Percentiles rank a stretch among this genome's conserved stretches.
phyloP scores from a whole-genome alignment of 345 rosid genomes.

The Ceriops zippeliana region DNA sequence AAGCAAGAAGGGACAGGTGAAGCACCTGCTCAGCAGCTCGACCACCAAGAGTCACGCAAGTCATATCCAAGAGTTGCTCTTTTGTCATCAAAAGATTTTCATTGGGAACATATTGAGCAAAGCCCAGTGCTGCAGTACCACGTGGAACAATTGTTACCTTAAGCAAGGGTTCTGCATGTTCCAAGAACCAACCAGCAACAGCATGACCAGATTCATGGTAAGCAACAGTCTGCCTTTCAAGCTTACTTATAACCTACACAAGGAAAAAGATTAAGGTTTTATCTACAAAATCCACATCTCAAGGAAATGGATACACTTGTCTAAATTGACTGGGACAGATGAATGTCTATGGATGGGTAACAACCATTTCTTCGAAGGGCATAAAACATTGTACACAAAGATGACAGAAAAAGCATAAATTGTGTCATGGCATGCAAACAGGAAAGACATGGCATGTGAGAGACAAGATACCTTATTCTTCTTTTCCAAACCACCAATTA shows the following conservation, averaged over 20 bases:
- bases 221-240: slow-evolving; percentile 85
- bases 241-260: slow-evolving; percentile 75
- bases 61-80: slow-evolving; percentile 92
- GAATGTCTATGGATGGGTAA: not conserved
- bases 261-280: not conserved
- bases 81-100: slow-evolving; percentile 95
- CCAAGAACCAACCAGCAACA: slow-evolving; percentile 92
- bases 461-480: slow-evolving; percentile 65
- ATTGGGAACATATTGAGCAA: slow-evolving; percentile 93
- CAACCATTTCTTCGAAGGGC: not conserved
- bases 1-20: not conserved
- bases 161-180: slow-evolving; percentile 93
- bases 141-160: slow-evolving; percentile 98
- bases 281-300: not conserved
- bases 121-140: slow-evolving; percentile 93
- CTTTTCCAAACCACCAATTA: slow-evolving; percentile 98
- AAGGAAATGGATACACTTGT: not conserved
- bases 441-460: not conserved
- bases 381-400: not conserved
- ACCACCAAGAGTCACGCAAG: slow-evolving; percentile 98
- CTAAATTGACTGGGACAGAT: not conserved
- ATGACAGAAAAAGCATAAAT: not conserved
- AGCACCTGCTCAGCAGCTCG: slow-evolving; percentile 97
- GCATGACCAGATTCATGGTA: slow-evolving; percentile 99
- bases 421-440: not conserved